These are phyloP conservation scores for Rhodomyrtus tomentosa DNA, from an alignment of 345 rosid genomes.

Conservation along the genomic window DNA sequence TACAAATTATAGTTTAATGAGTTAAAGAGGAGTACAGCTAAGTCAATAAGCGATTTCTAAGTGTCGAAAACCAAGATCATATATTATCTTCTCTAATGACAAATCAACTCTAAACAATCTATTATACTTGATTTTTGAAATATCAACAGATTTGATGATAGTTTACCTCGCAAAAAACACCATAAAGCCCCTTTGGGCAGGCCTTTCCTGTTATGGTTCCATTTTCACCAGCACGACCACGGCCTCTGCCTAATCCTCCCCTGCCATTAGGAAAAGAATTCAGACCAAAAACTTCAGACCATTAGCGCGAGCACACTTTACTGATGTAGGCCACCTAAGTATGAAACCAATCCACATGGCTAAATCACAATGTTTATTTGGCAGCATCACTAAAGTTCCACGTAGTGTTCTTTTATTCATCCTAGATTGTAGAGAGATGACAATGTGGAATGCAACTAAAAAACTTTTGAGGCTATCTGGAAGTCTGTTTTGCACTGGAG, in stretches of 20 bases:
- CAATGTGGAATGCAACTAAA: background rate
- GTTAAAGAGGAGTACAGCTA: background rate
- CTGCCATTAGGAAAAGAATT: conserved; percentile 21
- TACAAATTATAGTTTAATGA: background rate
- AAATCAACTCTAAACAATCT: background rate
- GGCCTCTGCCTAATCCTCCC: conserved; percentile 65
- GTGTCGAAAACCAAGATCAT: background rate
- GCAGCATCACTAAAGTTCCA: background rate
- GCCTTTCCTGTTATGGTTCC: conserved; percentile 85
- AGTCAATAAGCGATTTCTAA: background rate
- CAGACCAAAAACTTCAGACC: background rate
- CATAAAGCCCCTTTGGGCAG: conserved; percentile 84
- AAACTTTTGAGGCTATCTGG: background rate
- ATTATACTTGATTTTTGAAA: background rate
- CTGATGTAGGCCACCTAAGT: background rate
- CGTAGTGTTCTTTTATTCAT: background rate
- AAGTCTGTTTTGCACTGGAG: background rate
- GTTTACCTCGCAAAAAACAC: conserved; percentile 74
- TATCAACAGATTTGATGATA: background rate
- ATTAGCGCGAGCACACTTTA: background rate
- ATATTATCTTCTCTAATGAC: background rate
- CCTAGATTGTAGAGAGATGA: background rate
- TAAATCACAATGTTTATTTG: background rate
- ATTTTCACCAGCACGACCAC: conserved; percentile 52
- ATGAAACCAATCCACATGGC: background rate